A percentile compares a stretch with the other conserved stretches of the same genome.
phyloP scores from a whole-genome alignment of 179 eudicot genomes.

The Beta corolliflora region DNA sequence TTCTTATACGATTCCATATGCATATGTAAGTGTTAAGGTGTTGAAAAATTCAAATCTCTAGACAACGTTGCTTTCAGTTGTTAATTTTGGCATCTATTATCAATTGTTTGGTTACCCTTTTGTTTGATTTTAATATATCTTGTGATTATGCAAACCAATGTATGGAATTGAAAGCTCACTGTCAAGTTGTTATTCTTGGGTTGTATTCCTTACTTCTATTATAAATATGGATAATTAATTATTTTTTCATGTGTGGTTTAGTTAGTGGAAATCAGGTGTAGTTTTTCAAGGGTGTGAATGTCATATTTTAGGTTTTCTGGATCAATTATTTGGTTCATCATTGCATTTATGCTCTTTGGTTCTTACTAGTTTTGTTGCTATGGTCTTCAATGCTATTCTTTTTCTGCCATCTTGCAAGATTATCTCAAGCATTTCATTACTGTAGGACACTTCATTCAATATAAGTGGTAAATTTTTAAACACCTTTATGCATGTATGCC shows the following conservation, averaged over 20 bases:
- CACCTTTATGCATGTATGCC: conserved; percentile 41
- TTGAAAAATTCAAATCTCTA: neutral
- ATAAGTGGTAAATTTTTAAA: neutral
- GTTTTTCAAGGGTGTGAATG: neutral
- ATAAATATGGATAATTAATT: neutral
- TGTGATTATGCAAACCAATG: conserved; percentile 7
- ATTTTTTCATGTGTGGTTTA: neutral
- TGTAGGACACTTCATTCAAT: neutral
- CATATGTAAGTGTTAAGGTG: neutral
- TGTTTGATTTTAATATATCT: neutral
- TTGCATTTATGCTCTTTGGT: neutral
- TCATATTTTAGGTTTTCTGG: neutral
- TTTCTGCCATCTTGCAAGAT: neutral
- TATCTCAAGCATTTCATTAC: neutral
- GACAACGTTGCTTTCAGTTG: conserved; percentile 3
- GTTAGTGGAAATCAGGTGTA: neutral
- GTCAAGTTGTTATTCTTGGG: neutral
- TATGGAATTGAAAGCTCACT: neutral
- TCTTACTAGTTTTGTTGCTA: neutral
- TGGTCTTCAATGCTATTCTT: neutral
- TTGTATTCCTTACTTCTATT: neutral
- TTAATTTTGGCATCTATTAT: neutral
- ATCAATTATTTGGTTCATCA: neutral
- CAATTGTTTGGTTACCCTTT: conserved; percentile 6
- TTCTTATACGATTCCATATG: neutral